Evolutionary conservation across 1,139 yeast genomes (phyloP), one percentile per base, ranked within the genome.

Genomic region (Chernovozyma sophiae-reginae): DNA sequence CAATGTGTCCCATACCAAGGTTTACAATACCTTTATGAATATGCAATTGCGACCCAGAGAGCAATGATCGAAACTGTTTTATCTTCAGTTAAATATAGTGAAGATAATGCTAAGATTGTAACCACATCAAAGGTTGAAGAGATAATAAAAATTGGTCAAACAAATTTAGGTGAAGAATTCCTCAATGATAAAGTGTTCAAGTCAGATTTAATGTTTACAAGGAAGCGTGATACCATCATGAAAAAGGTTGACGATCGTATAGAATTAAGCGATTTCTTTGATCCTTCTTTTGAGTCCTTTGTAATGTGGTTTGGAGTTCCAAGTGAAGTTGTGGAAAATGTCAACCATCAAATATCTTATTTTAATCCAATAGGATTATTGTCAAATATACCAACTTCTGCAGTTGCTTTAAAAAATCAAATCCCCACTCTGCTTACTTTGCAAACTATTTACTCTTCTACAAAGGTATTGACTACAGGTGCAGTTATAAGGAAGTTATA

Each of bases 161-260:
- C 57, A 3, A 63, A 70, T 5, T 56, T 82, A 44, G 80, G 81
- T 4, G 78, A 77, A 26, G 84, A 79, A 27, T 76, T 73, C 42
- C 65, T 79, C 62, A 72, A 64, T 34, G 81, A 79, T 43, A 82
- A 83, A 44, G 74, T 74, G 10, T 90, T 92, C 62, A 78, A 85
- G 40, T 76, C 86, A 13, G 83, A 79, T 19, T 72, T 84, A 34
- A 92, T 92, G 98, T 92, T 89, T 49, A 76, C 87, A 3, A 78
- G 90, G 48, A 72, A 73, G 39, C 75, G 74, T 32, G 96, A 92
- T 50, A 58, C 31, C 6, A 62, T 81, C 30, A 73, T 78, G 28
- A 78, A 82, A 46, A 69, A 75, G 34, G 64, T 90, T 32, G 68
- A 74, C 43, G 75, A 79, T 26, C 72, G 75, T 26, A 72, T 90